Conservation (phyloP, 208 protist genomes). For the Acanthamoeba sp. region DNA sequence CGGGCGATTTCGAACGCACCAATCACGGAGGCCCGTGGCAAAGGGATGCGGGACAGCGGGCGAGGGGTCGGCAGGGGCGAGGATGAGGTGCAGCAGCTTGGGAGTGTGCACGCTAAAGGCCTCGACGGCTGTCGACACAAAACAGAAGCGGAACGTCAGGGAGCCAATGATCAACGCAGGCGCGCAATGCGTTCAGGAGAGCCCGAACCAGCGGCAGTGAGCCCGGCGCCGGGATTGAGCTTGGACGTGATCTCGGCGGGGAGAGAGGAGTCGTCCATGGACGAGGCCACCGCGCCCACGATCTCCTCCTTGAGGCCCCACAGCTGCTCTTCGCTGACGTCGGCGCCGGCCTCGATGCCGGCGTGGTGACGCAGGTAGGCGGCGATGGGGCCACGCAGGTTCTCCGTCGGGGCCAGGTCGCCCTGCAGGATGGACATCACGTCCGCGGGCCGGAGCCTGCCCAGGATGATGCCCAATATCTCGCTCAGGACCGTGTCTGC, state of each 20-base stretch:
- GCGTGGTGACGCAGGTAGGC: conserved; percentile 53
- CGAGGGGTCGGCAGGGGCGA: conserved; percentile 50
- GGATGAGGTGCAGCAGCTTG: conserved; percentile 18
- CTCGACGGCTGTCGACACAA: conserved; percentile 4
- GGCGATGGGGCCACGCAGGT: conserved; percentile 42
- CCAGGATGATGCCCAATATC: conserved; percentile 48
- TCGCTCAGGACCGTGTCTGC: conserved; percentile 42
- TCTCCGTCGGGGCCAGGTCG: conserved; percentile 31
- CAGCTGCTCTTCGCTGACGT: conserved; percentile 43
- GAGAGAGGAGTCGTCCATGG: conserved; percentile 54
- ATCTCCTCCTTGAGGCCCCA: conserved; percentile 50
- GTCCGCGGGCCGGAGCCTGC: not conserved
- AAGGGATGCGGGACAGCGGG: conserved; percentile 32
- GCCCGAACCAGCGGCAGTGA: conserved; percentile 3
- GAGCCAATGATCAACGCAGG: too few relatives aligned
- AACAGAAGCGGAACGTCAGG: not conserved
- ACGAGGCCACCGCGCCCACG: conserved; percentile 13
- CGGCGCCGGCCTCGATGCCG: conserved; percentile 34
- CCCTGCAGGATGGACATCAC: conserved; percentile 45
- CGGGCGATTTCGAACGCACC: not conserved
- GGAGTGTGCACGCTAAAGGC: conserved; percentile 34
- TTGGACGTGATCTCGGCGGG: conserved; percentile 4
- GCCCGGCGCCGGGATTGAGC: conserved; percentile 15
- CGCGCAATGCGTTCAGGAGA: too few relatives aligned
- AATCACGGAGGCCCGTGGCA: conserved; percentile 37